Evolutionary conservation across 2,329 filamentous ascomycete species (phyloP).

Genomic region (Geosmithia putterillii): DNA sequence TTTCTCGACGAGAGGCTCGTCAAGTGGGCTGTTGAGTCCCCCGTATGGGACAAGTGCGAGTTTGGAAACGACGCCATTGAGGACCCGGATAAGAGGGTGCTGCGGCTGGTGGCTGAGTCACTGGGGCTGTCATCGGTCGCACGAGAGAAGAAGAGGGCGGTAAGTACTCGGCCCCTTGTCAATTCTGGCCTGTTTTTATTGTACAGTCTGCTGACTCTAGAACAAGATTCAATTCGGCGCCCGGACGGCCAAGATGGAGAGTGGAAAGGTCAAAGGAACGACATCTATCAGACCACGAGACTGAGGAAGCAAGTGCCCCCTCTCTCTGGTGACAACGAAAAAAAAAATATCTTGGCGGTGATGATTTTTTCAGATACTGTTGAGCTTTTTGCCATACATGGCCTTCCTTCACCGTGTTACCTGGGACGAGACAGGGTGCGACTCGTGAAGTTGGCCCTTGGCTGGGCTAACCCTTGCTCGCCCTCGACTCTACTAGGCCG

Average conservation of each 20-base stretch:
- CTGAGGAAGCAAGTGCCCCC: constrained; percentile 8
- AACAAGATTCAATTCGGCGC: constrained; percentile 69
- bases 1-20: constrained; percentile 82
- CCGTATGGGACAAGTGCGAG: constrained; percentile 79
- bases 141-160: constrained; percentile 84
- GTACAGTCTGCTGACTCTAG: background rate
- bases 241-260: constrained; percentile 73
- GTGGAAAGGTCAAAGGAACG: constrained; percentile 56
- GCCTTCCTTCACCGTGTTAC: no score
- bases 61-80: constrained; percentile 43
- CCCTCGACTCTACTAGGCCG: background rate
- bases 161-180: constrained; percentile 27
- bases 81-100: constrained; percentile 69
- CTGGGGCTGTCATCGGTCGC: constrained; percentile 63
- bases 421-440: background rate
- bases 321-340: background rate
- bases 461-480: constrained; percentile 28
- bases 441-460: constrained; percentile 34
- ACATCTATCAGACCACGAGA: constrained; percentile 36
- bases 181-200: background rate
- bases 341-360: constrained; percentile 31
- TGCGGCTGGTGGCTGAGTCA: constrained; percentile 64
- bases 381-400: constrained; percentile 31
- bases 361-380: constrained; percentile 67
- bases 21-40: constrained; percentile 61